Percentiles rank a stretch among this genome's conserved stretches.
Conservation (phyloP, 208 protist genomes). For the Naegleria fowleri region DNA sequence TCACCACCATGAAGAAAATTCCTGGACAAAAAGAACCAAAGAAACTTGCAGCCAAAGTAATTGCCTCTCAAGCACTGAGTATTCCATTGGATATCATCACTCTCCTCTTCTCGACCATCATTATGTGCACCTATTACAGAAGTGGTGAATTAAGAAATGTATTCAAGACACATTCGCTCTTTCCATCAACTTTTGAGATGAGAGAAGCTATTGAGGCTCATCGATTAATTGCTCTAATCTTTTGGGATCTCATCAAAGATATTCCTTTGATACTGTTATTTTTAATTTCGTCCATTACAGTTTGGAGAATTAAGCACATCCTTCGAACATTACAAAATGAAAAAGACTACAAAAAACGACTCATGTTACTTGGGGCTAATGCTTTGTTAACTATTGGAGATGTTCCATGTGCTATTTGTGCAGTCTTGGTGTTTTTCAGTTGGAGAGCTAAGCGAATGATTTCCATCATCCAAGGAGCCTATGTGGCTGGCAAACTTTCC, state of each 20-base stretch:
- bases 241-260: neutral
- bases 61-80: neutral
- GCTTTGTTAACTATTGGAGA: neutral
- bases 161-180: neutral
- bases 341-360: neutral
- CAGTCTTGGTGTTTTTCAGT: neutral
- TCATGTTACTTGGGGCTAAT: neutral
- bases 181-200: neutral
- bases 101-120: neutral
- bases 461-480: neutral
- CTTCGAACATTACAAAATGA: neutral
- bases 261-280: neutral
- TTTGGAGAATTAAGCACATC: neutral
- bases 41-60: neutral
- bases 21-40: neutral
- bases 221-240: neutral
- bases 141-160: neutral
- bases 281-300: neutral
- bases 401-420: neutral
- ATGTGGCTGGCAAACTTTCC: neutral
- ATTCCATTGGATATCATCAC: neutral
- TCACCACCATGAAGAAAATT: neutral
- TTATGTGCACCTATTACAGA: neutral
- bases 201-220: neutral
- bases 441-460: neutral